Percentiles rank a stretch among this genome's conserved stretches.
These are phyloP conservation scores for Graphilbum ipis-grandicollis DNA, from an alignment of 2,329 filamentous ascomycete genomes.

Conservation along the genomic window DNA sequence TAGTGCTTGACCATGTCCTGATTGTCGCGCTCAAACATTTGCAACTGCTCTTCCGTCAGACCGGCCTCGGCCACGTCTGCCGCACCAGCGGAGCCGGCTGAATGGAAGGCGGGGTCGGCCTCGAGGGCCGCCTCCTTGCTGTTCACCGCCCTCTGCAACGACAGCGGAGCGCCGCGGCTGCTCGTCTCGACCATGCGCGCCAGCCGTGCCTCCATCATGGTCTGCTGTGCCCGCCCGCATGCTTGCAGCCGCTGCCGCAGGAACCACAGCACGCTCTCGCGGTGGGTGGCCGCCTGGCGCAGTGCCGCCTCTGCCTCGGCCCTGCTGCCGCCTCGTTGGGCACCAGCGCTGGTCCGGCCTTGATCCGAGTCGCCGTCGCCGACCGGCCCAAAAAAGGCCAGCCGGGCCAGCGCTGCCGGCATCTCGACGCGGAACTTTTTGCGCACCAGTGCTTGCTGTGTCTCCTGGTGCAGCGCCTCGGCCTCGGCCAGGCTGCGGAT, in stretches of 20 bases:
- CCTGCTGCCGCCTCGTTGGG: too few species aligned
- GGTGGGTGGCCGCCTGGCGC: conserved; percentile 48
- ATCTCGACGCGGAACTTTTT: conserved; percentile 41
- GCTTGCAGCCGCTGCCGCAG: conserved; percentile 58
- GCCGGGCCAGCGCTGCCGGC: conserved; percentile 13
- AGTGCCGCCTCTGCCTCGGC: conserved; percentile 59
- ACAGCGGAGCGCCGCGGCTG: not conserved
- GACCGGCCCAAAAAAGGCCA: not conserved
- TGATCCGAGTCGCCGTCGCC: not conserved
- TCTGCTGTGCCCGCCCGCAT: conserved; percentile 61
- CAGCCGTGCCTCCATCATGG: conserved; percentile 85
- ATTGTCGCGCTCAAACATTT: conserved; percentile 88
- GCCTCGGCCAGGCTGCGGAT: conserved; percentile 68
- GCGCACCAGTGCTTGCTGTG: conserved; percentile 49
- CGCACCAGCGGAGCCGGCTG: too few species aligned
- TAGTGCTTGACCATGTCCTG: conserved; percentile 85
- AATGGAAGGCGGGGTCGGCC: too few species aligned
- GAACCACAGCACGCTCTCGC: conserved; percentile 74
- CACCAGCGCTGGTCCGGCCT: too few species aligned
- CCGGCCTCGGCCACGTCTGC: conserved; percentile 24
- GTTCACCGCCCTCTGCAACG: not conserved
- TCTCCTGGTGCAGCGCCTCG: conserved; percentile 65
- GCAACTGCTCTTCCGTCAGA: conserved; percentile 69
- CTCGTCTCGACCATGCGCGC: conserved; percentile 65
- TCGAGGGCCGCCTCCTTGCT: not conserved